Evolutionary conservation across 2,329 filamentous ascomycete species (phyloP).

Genomic region (Colletotrichum coccodes): DNA sequence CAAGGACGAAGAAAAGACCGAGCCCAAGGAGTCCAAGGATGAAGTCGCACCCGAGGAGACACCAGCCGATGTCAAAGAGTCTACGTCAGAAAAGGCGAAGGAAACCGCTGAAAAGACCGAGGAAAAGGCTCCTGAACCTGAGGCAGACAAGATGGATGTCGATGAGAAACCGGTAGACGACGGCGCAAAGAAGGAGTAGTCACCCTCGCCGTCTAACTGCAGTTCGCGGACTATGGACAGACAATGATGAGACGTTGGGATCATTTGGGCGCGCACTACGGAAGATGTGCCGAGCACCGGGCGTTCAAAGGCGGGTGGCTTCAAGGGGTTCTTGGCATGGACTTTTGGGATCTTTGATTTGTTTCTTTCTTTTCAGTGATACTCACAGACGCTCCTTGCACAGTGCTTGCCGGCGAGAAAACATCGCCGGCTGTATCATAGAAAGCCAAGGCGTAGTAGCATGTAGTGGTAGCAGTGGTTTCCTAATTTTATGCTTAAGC

Average conservation of each 20-base stretch:
- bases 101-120: slow-evolving; percentile 32
- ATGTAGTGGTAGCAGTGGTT: slow-evolving; percentile 11
- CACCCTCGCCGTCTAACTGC: not conserved
- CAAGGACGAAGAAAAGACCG: slow-evolving; percentile 13
- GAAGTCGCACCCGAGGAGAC: slow-evolving; percentile 35
- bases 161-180: slow-evolving; percentile 29
- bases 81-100: slow-evolving; percentile 30
- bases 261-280: not conserved
- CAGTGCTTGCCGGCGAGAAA: not conserved
- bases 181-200: slow-evolving; percentile 16
- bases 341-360: slow-evolving; percentile 1
- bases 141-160: slow-evolving; percentile 37
- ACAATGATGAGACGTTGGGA: slow-evolving; percentile 18
- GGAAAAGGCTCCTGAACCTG: slow-evolving; percentile 30
- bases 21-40: slow-evolving; percentile 1
- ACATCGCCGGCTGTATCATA: slow-evolving; percentile 14
- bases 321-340: slow-evolving; percentile 12
- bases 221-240: not conserved
- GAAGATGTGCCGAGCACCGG: slow-evolving; percentile 8
- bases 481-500: not conserved
- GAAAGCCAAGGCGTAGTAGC: slow-evolving; percentile 17
- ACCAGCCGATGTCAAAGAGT: slow-evolving; percentile 12
- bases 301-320: slow-evolving; percentile 23
- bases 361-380: slow-evolving; percentile 13
- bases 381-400: slow-evolving; percentile 10